These are phyloP conservation scores for Beauveria rudraprayagi DNA, from an alignment of 2,329 filamentous ascomycete genomes.

Conservation along the genomic window DNA sequence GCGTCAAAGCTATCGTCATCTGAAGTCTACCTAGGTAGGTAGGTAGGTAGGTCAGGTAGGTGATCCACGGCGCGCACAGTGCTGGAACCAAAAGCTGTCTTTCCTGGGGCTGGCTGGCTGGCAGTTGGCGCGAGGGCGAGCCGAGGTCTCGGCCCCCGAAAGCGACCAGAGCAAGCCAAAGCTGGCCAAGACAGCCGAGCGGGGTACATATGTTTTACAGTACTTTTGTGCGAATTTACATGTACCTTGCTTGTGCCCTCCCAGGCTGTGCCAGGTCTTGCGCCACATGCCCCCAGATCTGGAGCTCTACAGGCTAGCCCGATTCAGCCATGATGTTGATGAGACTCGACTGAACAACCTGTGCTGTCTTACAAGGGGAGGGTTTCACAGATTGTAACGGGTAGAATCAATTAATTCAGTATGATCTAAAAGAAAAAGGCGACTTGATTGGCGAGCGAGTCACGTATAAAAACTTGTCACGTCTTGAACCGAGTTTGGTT, in stretches of 20 bases:
- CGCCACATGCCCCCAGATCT: slow-evolving; percentile 7
- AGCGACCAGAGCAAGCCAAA: neutral
- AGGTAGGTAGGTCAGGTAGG: neutral
- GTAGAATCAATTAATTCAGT: too few species aligned
- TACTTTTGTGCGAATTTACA: neutral
- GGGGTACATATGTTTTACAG: neutral
- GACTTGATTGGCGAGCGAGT: too few species aligned
- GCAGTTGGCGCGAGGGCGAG: slow-evolving; percentile 4
- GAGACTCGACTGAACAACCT: neutral
- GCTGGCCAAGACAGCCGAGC: neutral
- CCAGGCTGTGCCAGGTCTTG: neutral
- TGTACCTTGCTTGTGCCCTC: neutral
- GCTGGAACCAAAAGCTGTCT: neutral
- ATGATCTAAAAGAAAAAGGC: too few species aligned
- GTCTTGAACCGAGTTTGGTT: too few species aligned
- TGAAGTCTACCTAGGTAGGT: neutral
- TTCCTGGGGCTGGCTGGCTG: neutral
- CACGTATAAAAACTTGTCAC: too few species aligned
- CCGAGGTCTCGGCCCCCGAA: slow-evolving; percentile 10
- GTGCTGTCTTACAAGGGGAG: neutral
- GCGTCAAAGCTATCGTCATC: slow-evolving; percentile 6
- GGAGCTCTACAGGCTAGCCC: neutral
- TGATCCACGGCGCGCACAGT: neutral
- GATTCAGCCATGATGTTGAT: neutral
- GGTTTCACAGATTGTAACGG: too few species aligned